Conservation (phyloP, 805 yeast species). For the Starmerella floris region DNA sequence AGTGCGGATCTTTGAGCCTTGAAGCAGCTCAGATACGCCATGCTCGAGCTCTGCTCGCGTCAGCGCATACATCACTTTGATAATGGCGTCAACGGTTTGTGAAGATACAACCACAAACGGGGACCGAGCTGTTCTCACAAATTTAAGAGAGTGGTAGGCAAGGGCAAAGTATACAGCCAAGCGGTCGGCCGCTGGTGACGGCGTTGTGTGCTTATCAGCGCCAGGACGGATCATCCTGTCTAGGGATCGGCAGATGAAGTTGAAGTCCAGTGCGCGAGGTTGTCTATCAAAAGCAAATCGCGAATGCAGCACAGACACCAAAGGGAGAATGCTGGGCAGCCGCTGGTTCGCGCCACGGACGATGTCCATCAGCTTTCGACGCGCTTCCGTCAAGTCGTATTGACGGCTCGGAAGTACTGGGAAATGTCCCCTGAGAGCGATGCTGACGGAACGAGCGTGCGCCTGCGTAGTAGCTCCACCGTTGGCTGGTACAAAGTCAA, state of each 20-base stretch:
- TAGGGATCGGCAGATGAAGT: slow-evolving; percentile 1
- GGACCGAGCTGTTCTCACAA: slow-evolving; percentile 11
- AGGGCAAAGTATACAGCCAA: slow-evolving; percentile 14
- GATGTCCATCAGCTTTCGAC: not conserved
- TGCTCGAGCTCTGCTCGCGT: slow-evolving; percentile 15
- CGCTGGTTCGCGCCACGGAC: not conserved
- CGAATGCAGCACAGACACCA: slow-evolving; percentile 11
- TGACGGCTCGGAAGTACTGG: not conserved
- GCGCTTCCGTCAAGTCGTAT: not conserved
- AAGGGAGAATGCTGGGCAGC: slow-evolving; percentile 1
- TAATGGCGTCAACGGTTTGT: slow-evolving; percentile 7
- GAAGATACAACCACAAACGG: slow-evolving; percentile 11
- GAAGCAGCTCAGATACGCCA: slow-evolving; percentile 8
- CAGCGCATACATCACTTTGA: slow-evolving; percentile 17
- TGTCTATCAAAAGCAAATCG: not conserved
- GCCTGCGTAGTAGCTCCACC: slow-evolving; percentile 7
- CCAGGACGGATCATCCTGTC: not conserved
- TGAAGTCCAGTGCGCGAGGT: slow-evolving; percentile 15
- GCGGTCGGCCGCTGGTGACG: not conserved
- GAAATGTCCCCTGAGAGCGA: slow-evolving; percentile 10
- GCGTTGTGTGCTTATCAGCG: not conserved
- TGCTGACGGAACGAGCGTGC: slow-evolving; percentile 4
- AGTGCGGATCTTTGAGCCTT: not conserved
- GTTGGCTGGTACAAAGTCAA: slow-evolving; percentile 14
- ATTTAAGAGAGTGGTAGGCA: slow-evolving; percentile 10